Conservation (phyloP, 2,329 filamentous ascomycete genomes). For the Lasiodiplodia sp. region DNA sequence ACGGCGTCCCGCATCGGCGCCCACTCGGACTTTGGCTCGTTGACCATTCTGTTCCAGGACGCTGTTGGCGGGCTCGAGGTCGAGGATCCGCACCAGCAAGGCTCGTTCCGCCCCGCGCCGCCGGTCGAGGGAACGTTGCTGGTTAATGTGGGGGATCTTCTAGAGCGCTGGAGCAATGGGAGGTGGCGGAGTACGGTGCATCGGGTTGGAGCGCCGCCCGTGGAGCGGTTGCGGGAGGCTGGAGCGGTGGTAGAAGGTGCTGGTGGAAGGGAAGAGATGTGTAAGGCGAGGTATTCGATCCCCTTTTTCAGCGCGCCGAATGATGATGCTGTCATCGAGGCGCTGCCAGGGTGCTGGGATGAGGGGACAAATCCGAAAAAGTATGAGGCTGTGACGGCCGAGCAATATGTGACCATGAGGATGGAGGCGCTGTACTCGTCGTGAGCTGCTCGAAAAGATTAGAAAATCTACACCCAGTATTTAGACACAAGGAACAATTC, state of each 20-base stretch:
- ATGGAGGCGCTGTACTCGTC: constrained; percentile 39
- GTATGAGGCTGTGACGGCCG: constrained; percentile 50
- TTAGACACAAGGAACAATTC: not conserved
- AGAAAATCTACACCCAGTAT: not conserved
- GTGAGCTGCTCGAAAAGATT: not conserved
- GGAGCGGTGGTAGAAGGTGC: constrained; percentile 29
- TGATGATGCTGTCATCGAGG: constrained; percentile 49
- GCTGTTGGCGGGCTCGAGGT: constrained; percentile 51
- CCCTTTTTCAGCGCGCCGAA: constrained; percentile 51
- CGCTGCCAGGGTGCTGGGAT: constrained; percentile 45
- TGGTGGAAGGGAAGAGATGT: constrained; percentile 37
- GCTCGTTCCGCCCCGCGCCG: constrained; percentile 40
- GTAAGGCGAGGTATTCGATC: constrained; percentile 48
- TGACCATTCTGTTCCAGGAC: constrained; percentile 54
- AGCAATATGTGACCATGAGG: constrained; percentile 46
- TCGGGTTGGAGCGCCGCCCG: constrained; percentile 46
- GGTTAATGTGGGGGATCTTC: constrained; percentile 51
- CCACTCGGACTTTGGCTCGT: constrained; percentile 52
- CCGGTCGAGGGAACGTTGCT: constrained; percentile 45
- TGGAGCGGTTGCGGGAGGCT: not conserved
- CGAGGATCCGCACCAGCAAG: constrained; percentile 40
- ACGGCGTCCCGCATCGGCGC: constrained; percentile 47
- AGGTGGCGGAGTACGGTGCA: constrained; percentile 49
- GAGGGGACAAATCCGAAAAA: constrained; percentile 43
- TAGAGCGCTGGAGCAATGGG: constrained; percentile 50